phyloP scores from a whole-genome alignment of 2,329 filamentous ascomycete genomes.

The Trichoderma arundinaceum region DNA sequence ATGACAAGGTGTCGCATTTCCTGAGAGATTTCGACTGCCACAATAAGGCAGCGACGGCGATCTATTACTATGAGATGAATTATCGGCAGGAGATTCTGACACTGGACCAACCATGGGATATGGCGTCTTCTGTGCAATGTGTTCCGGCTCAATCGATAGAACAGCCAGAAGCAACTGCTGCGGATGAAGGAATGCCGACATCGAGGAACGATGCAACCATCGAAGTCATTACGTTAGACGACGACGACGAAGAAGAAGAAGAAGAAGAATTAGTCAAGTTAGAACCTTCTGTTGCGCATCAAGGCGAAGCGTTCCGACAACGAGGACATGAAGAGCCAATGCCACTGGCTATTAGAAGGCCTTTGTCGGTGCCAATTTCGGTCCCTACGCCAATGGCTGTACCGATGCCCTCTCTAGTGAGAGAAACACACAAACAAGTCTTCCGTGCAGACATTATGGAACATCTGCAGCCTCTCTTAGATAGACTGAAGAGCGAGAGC shows the following conservation, averaged over 20 bases:
- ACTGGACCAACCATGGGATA: not conserved
- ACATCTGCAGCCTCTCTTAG: not conserved
- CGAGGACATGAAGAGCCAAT: not conserved
- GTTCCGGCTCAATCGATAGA: not conserved
- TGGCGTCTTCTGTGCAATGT: fast-evolving
- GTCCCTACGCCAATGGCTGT: not conserved
- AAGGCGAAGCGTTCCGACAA: not conserved
- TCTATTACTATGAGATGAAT: not conserved
- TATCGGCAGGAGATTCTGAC: not conserved
- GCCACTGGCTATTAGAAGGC: not conserved
- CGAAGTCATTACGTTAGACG: not conserved
- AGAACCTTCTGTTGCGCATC: not conserved
- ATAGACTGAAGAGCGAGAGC: not conserved
- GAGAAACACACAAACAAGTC: not conserved
- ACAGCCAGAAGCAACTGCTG: not conserved
- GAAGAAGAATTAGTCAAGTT: not conserved
- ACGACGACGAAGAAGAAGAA: not conserved
- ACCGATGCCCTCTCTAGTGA: not conserved
- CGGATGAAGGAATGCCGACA: too few species aligned
- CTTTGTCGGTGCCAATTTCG: too few species aligned
- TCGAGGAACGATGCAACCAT: not conserved
- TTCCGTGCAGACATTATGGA: not conserved
- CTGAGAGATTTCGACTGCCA: not conserved
- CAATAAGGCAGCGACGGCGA: not conserved
- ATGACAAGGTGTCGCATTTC: not conserved